Evolutionary conservation across 164 flowering plant species (phyloP).

Genomic region (Vitis rotundifolia): DNA sequence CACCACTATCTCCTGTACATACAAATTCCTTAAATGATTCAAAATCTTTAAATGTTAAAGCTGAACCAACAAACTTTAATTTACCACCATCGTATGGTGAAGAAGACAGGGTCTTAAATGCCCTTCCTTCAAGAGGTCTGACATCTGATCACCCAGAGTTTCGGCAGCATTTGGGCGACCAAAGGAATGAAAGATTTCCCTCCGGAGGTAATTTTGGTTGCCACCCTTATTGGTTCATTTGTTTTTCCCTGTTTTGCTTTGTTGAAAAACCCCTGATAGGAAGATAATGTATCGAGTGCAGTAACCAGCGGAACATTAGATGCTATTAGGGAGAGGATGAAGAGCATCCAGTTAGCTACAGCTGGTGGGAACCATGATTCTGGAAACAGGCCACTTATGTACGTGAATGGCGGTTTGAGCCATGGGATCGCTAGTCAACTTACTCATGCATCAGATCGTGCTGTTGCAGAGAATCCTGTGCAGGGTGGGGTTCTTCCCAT

Average conservation of each 20-base stretch:
- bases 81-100: constrained; percentile 61
- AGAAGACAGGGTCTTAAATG: constrained; percentile 33
- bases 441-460: constrained; percentile 33
- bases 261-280: not conserved
- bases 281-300: constrained; percentile 28
- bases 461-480: constrained; percentile 35
- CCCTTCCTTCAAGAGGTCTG: constrained; percentile 37
- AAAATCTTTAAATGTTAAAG: constrained; percentile 41
- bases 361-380: constrained; percentile 65
- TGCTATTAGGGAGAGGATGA: constrained; percentile 97
- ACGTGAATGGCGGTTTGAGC: constrained; percentile 47
- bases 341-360: constrained; percentile 84
- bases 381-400: constrained; percentile 42
- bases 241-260: not conserved
- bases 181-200: constrained; percentile 61
- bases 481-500: constrained; percentile 73
- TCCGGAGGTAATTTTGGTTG: constrained; percentile 54
- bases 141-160: constrained; percentile 38
- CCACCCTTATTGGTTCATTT: not conserved
- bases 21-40: constrained; percentile 55
- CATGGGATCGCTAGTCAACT: constrained; percentile 36
- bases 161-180: constrained; percentile 45
- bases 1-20: constrained; percentile 81
- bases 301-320: constrained; percentile 82
- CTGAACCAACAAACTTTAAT: constrained; percentile 59